These are phyloP conservation scores for Poa annua DNA, from an alignment of 176 grass and related monocot species.

Conservation along the genomic window DNA sequence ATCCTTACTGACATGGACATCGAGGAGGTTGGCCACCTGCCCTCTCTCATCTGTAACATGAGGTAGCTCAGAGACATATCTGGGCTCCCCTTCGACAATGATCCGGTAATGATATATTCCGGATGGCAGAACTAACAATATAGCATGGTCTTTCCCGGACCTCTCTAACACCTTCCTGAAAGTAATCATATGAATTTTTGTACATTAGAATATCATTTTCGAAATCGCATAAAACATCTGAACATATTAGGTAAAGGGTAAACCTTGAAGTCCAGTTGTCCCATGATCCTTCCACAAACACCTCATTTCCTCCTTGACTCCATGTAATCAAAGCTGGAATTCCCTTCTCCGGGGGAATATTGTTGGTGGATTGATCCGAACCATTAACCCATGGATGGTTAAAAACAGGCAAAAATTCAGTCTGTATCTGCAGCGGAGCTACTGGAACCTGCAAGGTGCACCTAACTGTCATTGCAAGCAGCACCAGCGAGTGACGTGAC, in stretches of 20 bases:
- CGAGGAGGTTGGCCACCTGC: conserved; percentile 72
- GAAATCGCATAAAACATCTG: background rate
- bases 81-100: conserved; percentile 66
- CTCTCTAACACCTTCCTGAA: conserved; percentile 63
- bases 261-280: conserved; percentile 93
- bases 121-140: conserved; percentile 72
- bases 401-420: conserved; percentile 54
- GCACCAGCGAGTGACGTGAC: conserved; percentile 1
- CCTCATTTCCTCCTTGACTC: conserved; percentile 76
- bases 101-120: conserved; percentile 82
- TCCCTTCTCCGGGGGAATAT: conserved; percentile 45
- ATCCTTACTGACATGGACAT: conserved; percentile 85
- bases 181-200: conserved; percentile 13
- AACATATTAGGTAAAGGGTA: conserved; percentile 7
- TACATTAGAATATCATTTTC: conserved; percentile 21
- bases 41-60: conserved; percentile 60
- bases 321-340: conserved; percentile 86
- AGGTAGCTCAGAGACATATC: conserved; percentile 69
- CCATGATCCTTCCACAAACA: conserved; percentile 92
- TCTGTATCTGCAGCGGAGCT: conserved; percentile 62
- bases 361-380: conserved; percentile 42
- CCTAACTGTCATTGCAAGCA: conserved; percentile 37
- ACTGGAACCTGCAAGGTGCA: conserved; percentile 67
- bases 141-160: conserved; percentile 73
- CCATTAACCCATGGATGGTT: conserved; percentile 55